Evolutionary conservation across 176 grass and related monocot genomes (phyloP).

Genomic region (Stipa capillata): DNA sequence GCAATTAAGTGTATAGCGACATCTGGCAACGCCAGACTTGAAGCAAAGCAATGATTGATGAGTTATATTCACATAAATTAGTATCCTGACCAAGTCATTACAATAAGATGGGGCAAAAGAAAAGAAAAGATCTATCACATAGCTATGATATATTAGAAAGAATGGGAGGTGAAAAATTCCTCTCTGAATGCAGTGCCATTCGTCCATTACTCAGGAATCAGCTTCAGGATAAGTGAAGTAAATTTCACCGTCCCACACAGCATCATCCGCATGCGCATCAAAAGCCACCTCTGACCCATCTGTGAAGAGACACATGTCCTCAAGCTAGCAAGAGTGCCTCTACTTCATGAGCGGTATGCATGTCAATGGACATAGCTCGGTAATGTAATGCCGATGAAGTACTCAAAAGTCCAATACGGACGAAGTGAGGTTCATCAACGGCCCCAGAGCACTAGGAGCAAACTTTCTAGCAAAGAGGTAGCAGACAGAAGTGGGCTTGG

Average conservation of each 20-base stretch:
- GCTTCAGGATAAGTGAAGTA: constrained; percentile 40
- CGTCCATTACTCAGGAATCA: constrained; percentile 7
- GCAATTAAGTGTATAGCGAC: not conserved
- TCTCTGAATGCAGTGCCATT: constrained; percentile 16
- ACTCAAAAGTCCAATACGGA: constrained; percentile 57
- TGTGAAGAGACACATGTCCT: constrained; percentile 13
- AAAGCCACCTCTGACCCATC: constrained; percentile 20
- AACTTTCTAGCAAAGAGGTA: constrained; percentile 86
- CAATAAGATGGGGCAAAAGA: constrained; percentile 2
- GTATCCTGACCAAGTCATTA: constrained; percentile 45
- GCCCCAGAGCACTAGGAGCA: constrained; percentile 68
- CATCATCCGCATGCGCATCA: constrained; percentile 17
- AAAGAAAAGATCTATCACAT: constrained; percentile 20
- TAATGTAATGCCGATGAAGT: not conserved
- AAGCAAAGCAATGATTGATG: constrained; percentile 45
- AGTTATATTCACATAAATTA: constrained; percentile 64
- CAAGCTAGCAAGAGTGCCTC: constrained; percentile 8
- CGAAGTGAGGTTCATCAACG: constrained; percentile 61
- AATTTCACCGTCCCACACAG: constrained; percentile 32
- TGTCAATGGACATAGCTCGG: not conserved
- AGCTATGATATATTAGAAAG: constrained; percentile 48
- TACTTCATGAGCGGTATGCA: not conserved
- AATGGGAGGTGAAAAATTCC: constrained; percentile 37
- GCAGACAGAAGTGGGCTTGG: constrained; percentile 45
- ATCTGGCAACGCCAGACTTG: constrained; percentile 16